Base-by-base conservation (phyloP, 108 stramenopile species). In the Nitzschia sp. region DNA sequence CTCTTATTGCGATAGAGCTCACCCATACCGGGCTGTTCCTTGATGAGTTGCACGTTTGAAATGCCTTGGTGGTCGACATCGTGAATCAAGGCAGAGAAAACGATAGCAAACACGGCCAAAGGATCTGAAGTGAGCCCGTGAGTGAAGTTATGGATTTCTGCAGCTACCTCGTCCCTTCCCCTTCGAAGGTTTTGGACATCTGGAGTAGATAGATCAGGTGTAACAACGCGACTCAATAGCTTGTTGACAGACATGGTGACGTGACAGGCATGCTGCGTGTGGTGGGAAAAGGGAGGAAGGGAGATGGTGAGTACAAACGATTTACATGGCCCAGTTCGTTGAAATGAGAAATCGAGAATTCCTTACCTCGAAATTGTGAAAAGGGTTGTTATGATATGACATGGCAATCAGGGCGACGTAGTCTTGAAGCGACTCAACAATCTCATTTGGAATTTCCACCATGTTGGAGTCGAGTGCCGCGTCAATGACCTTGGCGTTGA, bases 311-410 rank as follows among this genome's bases (percentile, higher is more conserved):
- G n/a, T n/a, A n/a, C n/a, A n/a, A n/a, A n/a, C n/a, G n/a, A n/a
- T n/a, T n/a, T n/a, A n/a, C n/a, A n/a, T n/a, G n/a, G n/a, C n/a
- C n/a, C n/a, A n/a, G n/a, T n/a, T n/a, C n/a, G n/a, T n/a, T n/a
- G n/a, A n/a, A n/a, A n/a, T n/a, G n/a, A n/a, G n/a, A n/a, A n/a
- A n/a, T n/a, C n/a, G n/a, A n/a, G n/a, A n/a, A n/a, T n/a, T n/a
- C n/a, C n/a, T n/a, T n/a, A n/a, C n/a, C n/a, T 55, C 86, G 19
- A 84, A 71, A 53, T 81, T 80, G 72, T 82, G 81, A 62, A 80
- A 86, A 21, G 57, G 46, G 15, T 82, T 79, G 13, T 48, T 30
- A 15, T 50, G 66, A 55, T 83, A 87, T 19, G 75, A 21, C 2
- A 56, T 45, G 16, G 72, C 66, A 19, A 83, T 76, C 8, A 45